Conservation (phyloP, 805 yeast genomes). For the Zygotorulaspora sp. region DNA sequence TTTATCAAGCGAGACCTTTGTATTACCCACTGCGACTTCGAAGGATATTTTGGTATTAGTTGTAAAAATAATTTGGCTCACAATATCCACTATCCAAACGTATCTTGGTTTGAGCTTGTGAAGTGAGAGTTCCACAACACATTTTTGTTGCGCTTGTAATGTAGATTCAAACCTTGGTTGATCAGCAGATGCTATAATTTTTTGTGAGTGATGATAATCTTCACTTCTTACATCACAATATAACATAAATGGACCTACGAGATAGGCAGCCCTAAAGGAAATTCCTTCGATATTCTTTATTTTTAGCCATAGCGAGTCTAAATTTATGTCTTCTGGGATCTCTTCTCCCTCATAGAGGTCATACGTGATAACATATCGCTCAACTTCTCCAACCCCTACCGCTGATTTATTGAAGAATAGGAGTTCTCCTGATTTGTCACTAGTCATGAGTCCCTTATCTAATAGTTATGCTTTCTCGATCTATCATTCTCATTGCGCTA, state of each 20-base stretch:
- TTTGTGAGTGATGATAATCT: conserved; percentile 48
- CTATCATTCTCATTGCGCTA: background rate
- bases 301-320: conserved; percentile 46
- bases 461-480: background rate
- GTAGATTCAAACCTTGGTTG: conserved; percentile 74
- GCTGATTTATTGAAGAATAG: conserved; percentile 40
- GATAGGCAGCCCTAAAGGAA: conserved; percentile 56
- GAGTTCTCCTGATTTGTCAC: conserved; percentile 12
- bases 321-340: conserved; percentile 26
- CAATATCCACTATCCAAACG: conserved; percentile 66
- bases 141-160: conserved; percentile 61
- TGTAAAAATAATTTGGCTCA: conserved; percentile 67
- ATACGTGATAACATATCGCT: conserved; percentile 51
- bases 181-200: conserved; percentile 63
- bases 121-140: conserved; percentile 55
- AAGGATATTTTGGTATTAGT: conserved; percentile 56
- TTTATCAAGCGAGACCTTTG: conserved; percentile 28
- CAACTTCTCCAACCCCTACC: conserved; percentile 56
- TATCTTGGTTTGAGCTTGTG: conserved; percentile 57
- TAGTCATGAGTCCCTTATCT: conserved; percentile 4
- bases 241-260: conserved; percentile 71
- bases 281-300: conserved; percentile 55
- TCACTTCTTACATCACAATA: conserved; percentile 63
- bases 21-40: conserved; percentile 51
- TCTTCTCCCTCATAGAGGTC: conserved; percentile 37